These are phyloP conservation scores for Aspergillus sojae DNA, from an alignment of 2,329 filamentous ascomycete genomes.

Conservation along the genomic window DNA sequence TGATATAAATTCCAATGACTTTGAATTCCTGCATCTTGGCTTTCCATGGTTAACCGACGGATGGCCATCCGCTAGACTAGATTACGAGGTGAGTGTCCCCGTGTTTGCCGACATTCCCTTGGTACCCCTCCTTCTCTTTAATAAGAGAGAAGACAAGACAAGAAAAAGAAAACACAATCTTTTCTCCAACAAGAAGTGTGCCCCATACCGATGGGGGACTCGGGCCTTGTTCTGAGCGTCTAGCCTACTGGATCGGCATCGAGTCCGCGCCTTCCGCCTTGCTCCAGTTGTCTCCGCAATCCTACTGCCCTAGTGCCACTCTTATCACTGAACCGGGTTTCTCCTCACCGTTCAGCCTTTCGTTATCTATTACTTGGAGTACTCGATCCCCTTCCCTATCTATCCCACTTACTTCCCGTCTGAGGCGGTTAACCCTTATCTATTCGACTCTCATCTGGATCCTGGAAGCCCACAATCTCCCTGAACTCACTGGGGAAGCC, in stretches of 20 bases:
- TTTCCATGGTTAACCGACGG: neutral
- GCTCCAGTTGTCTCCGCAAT: slow-evolving; percentile 29
- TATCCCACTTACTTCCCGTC: slow-evolving; percentile 12
- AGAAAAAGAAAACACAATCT: slow-evolving; percentile 8
- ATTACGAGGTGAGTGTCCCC: slow-evolving; percentile 3
- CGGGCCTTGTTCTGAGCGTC: slow-evolving; percentile 19
- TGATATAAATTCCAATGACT: neutral
- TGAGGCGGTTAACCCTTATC: slow-evolving; percentile 21
- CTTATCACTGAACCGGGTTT: slow-evolving; percentile 26
- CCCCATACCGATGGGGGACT: slow-evolving; percentile 12
- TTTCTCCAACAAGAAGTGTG: neutral
- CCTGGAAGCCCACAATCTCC: neutral
- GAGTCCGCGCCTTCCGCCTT: slow-evolving; percentile 24
- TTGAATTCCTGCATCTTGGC: neutral
- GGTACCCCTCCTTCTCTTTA: slow-evolving; percentile 6
- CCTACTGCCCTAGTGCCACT: slow-evolving; percentile 20
- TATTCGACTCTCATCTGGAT: slow-evolving; percentile 6
- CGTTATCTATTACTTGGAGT: slow-evolving; percentile 24
- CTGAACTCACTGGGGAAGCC: neutral
- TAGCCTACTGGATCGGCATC: slow-evolving; percentile 19
- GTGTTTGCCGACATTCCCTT: slow-evolving; percentile 7
- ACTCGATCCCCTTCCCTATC: slow-evolving; percentile 15
- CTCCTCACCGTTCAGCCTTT: slow-evolving; percentile 24
- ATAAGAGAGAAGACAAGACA: slow-evolving; percentile 14
- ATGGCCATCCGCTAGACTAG: neutral